A percentile compares a stretch with the other conserved stretches of the same genome.
phyloP scores from a whole-genome alignment of 2,329 filamentous ascomycete species.

The Septoria petroselini region DNA sequence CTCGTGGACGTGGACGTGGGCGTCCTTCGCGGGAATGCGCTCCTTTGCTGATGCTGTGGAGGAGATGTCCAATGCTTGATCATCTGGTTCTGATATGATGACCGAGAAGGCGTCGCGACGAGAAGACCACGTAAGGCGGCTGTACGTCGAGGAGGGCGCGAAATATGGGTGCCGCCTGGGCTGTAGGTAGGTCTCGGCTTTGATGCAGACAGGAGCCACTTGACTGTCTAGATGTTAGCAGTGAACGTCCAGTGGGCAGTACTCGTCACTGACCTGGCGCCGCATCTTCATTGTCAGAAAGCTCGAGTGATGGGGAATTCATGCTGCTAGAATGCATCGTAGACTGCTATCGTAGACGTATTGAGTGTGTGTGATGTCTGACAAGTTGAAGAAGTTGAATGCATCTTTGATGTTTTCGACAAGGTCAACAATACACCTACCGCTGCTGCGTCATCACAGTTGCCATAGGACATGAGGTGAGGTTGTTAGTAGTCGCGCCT shows the following conservation, averaged over 20 bases:
- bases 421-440: no score
- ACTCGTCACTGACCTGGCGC: background rate
- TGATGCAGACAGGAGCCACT: background rate
- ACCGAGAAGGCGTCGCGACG: constrained; percentile 6
- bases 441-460: no score
- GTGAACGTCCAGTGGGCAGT: no score
- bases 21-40: constrained; percentile 2
- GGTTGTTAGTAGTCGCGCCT: no score
- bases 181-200: background rate
- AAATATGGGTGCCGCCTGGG: constrained; percentile 6
- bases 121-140: background rate
- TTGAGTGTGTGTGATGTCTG: no score
- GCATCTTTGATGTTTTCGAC: no score
- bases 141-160: background rate
- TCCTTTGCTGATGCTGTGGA: background rate
- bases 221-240: background rate
- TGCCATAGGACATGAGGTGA: no score
- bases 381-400: no score
- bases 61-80: constrained; percentile 9
- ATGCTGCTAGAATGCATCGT: no score
- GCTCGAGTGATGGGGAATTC: background rate
- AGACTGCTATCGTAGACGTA: no score
- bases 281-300: constrained; percentile 1
- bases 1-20: background rate
- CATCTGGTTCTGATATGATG: constrained; percentile 10